phyloP scores from a whole-genome alignment of 345 rosid species.

The Brassica nigra region DNA sequence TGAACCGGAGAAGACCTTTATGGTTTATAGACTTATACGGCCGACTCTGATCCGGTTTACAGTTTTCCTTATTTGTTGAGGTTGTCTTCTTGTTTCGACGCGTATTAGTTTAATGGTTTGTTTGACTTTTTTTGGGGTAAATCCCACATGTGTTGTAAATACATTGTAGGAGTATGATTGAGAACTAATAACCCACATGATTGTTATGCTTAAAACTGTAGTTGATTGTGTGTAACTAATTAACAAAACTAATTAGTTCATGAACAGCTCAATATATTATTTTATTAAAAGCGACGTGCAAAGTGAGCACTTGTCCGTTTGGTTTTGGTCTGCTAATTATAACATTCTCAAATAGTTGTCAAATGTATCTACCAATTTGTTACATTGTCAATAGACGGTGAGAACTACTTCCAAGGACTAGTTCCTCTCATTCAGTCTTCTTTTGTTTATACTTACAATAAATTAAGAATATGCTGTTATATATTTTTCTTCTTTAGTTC shows the following conservation, averaged over 20 bases:
- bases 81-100: constrained; percentile 12
- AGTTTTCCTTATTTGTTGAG: background rate
- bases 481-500: background rate
- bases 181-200: constrained; percentile 28
- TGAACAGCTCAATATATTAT: constrained; percentile 7
- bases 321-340: constrained; percentile 24
- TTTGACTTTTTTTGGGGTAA: constrained; percentile 22
- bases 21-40: constrained; percentile 9
- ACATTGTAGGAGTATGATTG: background rate
- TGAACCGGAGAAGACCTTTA: constrained; percentile 18
- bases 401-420: background rate
- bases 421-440: background rate
- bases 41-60: constrained; percentile 29
- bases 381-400: background rate
- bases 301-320: constrained; percentile 32
- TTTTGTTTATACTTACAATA: background rate
- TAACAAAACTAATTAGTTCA: constrained; percentile 9
- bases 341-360: background rate
- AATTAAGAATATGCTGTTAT: background rate
- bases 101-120: constrained; percentile 19
- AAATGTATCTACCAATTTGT: background rate
- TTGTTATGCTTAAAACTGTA: constrained; percentile 4
- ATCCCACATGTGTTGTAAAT: constrained; percentile 7
- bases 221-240: constrained; percentile 11
- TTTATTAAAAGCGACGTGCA: constrained; percentile 20